Evolutionary conservation across 768 basidiomycete genomes (phyloP), one percentile per base, ranked within the genome.

Genomic region (Amanita muscaria): DNA sequence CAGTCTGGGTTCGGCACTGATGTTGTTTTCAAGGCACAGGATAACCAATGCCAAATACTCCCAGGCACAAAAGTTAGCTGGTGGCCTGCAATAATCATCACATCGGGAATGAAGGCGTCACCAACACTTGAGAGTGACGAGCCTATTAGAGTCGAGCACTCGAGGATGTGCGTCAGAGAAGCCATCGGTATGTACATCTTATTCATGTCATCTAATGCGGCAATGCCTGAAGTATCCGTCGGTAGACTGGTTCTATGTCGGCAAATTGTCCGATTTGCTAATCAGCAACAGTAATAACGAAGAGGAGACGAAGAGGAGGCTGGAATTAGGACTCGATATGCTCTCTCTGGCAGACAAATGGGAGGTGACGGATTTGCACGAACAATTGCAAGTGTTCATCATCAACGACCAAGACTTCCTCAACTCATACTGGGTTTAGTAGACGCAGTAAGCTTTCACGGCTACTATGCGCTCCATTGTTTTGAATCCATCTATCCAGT

Each of bases 61-160:
- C 54, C 56, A 3, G 71, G 1, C 73, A 73, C 50, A 64, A 67
- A 4, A 46, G 57, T 3, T 67, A 68, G 45, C 53, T 74, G 25
- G 61, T 63, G 12, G 64, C 62, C 3, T 59, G 50, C 25, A 62
- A 60, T 49, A 51, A 56, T 11, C 53, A 65, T 69, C 45, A 56
- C 51, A 11, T 59, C 51, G 16, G 50, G 42, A 4, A 60, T 57
- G 38, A 32, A 38, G 19, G 43, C 35, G 24, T 8, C 43, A n/a
- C 34, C 4, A 10, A 8, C 4, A 29, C 8, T 35, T 8, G 23
- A 23, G 42, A 45, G 8, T 25, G 46, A 36, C 18, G n/a, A n/a
- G n/a, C n/a, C n/a, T n/a, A 12, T 29, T 3, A 43, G 40, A 3
- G 40, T 49, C 1, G 34, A 54, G 27, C 44, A 25, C 16, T 10